These are phyloP conservation scores for Candida michaelii DNA, from an alignment of 805 yeast species.

Conservation along the genomic window DNA sequence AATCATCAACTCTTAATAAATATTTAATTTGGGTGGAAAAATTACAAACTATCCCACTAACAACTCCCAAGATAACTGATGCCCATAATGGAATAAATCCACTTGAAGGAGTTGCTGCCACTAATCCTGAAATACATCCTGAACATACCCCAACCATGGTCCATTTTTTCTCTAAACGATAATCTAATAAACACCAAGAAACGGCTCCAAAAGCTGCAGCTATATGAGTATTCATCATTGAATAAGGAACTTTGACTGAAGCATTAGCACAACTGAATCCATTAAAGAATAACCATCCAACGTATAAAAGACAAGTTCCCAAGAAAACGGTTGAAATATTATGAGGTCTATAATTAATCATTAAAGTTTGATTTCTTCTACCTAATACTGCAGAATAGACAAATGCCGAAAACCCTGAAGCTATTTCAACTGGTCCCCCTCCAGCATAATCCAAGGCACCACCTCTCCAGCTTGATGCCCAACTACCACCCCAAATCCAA, in stretches of 20 bases:
- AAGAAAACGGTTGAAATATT: conserved; percentile 87
- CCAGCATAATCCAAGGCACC: conserved; percentile 97
- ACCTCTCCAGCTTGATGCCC: conserved; percentile 78
- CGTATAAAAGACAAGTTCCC: conserved; percentile 85
- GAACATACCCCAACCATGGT: conserved; percentile 94
- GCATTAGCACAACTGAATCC: conserved; percentile 88
- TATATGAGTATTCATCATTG: conserved; percentile 87
- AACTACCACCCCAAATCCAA: conserved; percentile 96
- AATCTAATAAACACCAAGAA: conserved; percentile 90
- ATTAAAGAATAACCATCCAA: conserved; percentile 96
- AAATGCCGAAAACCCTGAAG: conserved; percentile 88
- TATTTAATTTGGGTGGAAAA: conserved; percentile 86
- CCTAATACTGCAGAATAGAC: conserved; percentile 82
- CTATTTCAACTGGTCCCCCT: conserved; percentile 95
- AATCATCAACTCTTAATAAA: conserved; percentile 80
- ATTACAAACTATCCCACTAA: conserved; percentile 83
- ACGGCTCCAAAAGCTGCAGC: conserved; percentile 89
- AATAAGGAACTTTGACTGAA: conserved; percentile 78
- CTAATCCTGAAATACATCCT: conserved; percentile 92
- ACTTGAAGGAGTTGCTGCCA: conserved; percentile 94
- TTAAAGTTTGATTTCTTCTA: conserved; percentile 67
- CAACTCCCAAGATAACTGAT: conserved; percentile 78
- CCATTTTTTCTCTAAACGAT: conserved; percentile 85
- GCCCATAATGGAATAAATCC: conserved; percentile 93
- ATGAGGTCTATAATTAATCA: conserved; percentile 92